Evolutionary conservation across 106 monocot species (phyloP).

Genomic region (Dendrobium huoshanense): DNA sequence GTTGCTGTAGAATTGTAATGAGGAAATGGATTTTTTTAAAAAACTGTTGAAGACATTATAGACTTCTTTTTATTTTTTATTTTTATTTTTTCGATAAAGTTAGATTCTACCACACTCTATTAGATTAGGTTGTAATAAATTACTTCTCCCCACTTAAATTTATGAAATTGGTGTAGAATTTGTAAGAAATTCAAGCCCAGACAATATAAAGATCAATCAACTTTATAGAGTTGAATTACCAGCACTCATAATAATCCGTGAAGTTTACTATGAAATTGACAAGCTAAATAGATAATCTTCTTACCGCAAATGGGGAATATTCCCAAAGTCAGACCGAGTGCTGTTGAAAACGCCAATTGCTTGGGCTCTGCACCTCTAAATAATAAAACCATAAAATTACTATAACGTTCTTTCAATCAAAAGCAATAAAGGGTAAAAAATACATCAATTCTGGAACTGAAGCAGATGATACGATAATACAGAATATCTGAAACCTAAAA

Average conservation of each 20-base stretch:
- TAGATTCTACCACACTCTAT: too few species aligned
- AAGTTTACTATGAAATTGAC: neutral
- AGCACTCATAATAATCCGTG: neutral
- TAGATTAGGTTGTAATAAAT: too few species aligned
- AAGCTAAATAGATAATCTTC: neutral
- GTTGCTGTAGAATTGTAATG: too few species aligned
- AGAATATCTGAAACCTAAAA: neutral
- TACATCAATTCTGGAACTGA: neutral
- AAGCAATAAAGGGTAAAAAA: neutral
- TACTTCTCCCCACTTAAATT: too few species aligned
- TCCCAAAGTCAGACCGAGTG: slow-evolving; percentile 57
- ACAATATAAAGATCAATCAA: neutral
- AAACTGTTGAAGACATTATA: too few species aligned
- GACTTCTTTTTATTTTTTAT: too few species aligned
- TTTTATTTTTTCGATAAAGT: too few species aligned
- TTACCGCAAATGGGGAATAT: slow-evolving; percentile 68
- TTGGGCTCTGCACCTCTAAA: slow-evolving; percentile 58
- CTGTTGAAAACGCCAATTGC: slow-evolving; percentile 56
- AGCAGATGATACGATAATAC: neutral
- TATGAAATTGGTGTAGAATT: too few species aligned
- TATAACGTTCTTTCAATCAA: slow-evolving; percentile 1
- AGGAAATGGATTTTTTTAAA: too few species aligned
- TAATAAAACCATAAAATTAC: neutral
- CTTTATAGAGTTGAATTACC: neutral
- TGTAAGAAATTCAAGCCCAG: neutral